Evolutionary conservation across 2,329 filamentous ascomycete genomes (phyloP).

Genomic region (Calonectria crousiana): DNA sequence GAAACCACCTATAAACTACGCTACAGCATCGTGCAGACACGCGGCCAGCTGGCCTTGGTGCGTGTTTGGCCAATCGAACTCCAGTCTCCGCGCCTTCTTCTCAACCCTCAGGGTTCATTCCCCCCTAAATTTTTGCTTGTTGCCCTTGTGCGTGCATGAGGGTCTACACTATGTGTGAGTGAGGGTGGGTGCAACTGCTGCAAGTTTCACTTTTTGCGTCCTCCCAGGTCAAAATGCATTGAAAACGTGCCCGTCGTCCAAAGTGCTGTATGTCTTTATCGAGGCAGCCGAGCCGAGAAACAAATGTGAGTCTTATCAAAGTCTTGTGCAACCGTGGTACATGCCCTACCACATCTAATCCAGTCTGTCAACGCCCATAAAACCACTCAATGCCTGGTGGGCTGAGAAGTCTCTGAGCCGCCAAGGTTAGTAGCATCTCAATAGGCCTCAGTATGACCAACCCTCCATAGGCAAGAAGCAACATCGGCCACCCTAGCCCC

Average conservation of each 20-base stretch:
- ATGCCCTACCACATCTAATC: conserved; percentile 21
- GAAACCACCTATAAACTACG: conserved; percentile 13
- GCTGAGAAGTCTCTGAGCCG: conserved; percentile 15
- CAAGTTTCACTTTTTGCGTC: neutral
- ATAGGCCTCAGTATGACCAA: conserved; percentile 16
- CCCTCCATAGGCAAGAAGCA: conserved; percentile 18
- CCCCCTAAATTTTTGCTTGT: conserved; percentile 14
- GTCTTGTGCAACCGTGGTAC: conserved; percentile 11
- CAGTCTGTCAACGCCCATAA: neutral
- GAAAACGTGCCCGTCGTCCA: neutral
- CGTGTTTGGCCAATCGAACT: conserved; percentile 11
- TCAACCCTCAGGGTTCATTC: conserved; percentile 14
- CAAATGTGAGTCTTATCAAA: neutral
- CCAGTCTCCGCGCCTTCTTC: neutral
- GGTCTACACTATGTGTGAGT: conserved; percentile 10
- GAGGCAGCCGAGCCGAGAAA: neutral
- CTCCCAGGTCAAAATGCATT: neutral
- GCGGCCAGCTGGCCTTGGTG: conserved; percentile 24
- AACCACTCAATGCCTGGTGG: conserved; percentile 2
- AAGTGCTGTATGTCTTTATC: conserved; percentile 2
- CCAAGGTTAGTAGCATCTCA: conserved; percentile 19
- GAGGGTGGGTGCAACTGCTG: conserved; percentile 6
- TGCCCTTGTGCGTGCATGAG: conserved; percentile 18
- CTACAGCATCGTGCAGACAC: conserved; percentile 23
- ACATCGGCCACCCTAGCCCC: conserved; percentile 21